These are phyloP conservation scores for Candida chilensis DNA, from an alignment of 805 yeast species.

Conservation along the genomic window DNA sequence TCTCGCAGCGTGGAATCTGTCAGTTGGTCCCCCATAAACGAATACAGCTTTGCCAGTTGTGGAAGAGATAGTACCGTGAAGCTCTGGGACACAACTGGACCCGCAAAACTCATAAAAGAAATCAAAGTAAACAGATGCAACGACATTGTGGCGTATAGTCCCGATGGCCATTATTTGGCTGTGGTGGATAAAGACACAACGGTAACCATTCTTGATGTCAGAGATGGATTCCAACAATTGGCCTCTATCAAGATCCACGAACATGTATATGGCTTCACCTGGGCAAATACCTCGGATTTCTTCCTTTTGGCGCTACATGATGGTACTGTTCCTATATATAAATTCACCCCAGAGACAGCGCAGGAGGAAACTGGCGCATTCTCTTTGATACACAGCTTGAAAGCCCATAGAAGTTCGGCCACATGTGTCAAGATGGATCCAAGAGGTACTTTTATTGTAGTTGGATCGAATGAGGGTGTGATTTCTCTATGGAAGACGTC, in stretches of 20 bases:
- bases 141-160: slow-evolving; percentile 20
- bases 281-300: slow-evolving; percentile 18
- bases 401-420: slow-evolving; percentile 26
- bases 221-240: slow-evolving; percentile 15
- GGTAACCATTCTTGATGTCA: slow-evolving; percentile 17
- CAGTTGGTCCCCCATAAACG: slow-evolving; percentile 34
- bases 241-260: slow-evolving; percentile 10
- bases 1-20: slow-evolving; percentile 27
- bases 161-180: slow-evolving; percentile 26
- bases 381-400: slow-evolving; percentile 10
- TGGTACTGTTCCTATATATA: slow-evolving; percentile 23
- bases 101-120: slow-evolving; percentile 13
- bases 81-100: slow-evolving; percentile 28
- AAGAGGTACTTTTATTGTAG: slow-evolving; percentile 24
- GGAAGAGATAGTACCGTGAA: slow-evolving; percentile 32
- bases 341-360: slow-evolving; percentile 2
- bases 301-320: slow-evolving; percentile 24
- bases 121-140: slow-evolving; percentile 9
- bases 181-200: slow-evolving; percentile 23
- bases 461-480: slow-evolving; percentile 38
- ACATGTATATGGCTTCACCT: slow-evolving; percentile 27
- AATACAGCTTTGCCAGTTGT: slow-evolving; percentile 31
- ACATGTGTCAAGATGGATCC: slow-evolving; percentile 27
- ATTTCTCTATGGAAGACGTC: slow-evolving; percentile 28
- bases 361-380: slow-evolving; percentile 3